Evolutionary conservation across 179 eudicot species (phyloP).

Genomic region (Beta lomatogona): DNA sequence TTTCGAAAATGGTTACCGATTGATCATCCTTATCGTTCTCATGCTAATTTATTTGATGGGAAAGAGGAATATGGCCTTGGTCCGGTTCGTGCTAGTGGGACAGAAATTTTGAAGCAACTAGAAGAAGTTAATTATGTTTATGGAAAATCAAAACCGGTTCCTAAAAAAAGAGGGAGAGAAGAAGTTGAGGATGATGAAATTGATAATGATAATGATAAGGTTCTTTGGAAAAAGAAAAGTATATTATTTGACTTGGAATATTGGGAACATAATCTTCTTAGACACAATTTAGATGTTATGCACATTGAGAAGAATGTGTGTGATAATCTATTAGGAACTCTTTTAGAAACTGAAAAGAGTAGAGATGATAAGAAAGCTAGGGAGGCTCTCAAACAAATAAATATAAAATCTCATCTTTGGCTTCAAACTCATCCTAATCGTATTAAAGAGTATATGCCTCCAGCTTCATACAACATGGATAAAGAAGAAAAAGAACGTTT

Average conservation of each 20-base stretch:
- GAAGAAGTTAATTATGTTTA: constrained; percentile 4
- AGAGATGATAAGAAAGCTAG: background rate
- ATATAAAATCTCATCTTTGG: background rate
- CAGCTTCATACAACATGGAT: no score
- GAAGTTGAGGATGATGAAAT: no score
- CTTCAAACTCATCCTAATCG: no score
- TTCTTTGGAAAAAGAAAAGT: background rate
- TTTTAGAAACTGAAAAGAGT: background rate
- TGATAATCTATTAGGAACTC: background rate
- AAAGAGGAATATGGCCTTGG: background rate
- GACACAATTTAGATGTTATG: background rate
- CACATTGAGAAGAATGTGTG: background rate
- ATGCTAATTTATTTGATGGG: constrained; percentile 15
- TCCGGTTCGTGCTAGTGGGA: background rate
- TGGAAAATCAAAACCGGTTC: background rate
- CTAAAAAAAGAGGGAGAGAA: no score
- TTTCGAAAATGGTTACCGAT: constrained; percentile 13
- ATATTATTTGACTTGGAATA: no score
- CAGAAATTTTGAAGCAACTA: constrained; percentile 5
- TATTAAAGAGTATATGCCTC: no score
- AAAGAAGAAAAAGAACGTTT: no score
- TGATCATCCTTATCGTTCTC: constrained; percentile 9
- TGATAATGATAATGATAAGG: no score
- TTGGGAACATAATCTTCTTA: background rate
- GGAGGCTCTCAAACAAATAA: background rate